Conservation (phyloP, 2,329 filamentous ascomycete species). For the Xylariaceae sp. region DNA sequence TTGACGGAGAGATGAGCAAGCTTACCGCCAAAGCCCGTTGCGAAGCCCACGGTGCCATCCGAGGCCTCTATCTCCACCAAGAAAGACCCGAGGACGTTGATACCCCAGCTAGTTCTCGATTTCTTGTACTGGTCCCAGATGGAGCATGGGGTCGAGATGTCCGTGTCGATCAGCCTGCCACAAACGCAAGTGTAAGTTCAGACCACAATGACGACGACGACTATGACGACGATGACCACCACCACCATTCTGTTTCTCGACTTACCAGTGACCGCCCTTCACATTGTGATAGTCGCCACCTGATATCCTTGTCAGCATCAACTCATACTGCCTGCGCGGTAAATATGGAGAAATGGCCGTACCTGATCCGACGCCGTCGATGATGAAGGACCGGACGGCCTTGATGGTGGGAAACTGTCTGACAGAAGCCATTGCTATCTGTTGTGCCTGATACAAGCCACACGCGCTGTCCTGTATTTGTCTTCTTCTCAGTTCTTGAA, state of each 20-base stretch:
- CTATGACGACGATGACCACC: neutral
- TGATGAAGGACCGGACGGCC: constrained; percentile 66
- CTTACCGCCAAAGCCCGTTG: constrained; percentile 81
- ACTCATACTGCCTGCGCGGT: neutral
- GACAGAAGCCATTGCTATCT: constrained; percentile 41
- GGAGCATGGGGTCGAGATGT: constrained; percentile 90
- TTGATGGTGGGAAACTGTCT: constrained; percentile 69
- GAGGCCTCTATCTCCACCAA: constrained; percentile 82
- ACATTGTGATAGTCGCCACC: constrained; percentile 93
- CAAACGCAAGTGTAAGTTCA: constrained; percentile 25
- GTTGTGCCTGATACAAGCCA: neutral
- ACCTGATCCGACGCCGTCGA: constrained; percentile 55
- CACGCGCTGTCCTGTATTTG: neutral
- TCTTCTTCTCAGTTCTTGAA: no score
- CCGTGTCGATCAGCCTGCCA: constrained; percentile 80
- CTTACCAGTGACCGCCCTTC: constrained; percentile 62
- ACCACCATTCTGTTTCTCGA: neutral
- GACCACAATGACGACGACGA: neutral
- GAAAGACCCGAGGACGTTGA: constrained; percentile 91
- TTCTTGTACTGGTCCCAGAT: constrained; percentile 82
- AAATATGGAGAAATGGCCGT: neutral
- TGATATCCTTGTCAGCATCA: constrained; percentile 30
- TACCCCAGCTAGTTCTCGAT: constrained; percentile 88
- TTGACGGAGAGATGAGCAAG: neutral
- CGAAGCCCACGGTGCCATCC: constrained; percentile 90